phyloP scores from a whole-genome alignment of 108 stramenopile species.

The Halocafeteria seosinensis region DNA sequence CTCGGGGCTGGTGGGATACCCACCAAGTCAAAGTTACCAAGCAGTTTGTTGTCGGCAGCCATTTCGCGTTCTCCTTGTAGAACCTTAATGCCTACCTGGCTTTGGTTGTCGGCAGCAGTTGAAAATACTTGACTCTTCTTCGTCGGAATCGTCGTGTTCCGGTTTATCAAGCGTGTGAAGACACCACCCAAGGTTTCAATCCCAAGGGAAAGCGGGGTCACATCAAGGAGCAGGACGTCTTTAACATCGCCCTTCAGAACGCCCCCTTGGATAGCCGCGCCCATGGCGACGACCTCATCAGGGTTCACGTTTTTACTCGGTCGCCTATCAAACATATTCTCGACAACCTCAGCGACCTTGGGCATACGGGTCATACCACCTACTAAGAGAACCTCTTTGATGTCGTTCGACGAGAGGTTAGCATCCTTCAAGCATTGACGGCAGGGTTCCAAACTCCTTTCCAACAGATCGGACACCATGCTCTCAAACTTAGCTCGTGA shows the following conservation, averaged over 20 bases:
- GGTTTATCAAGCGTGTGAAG: slow-evolving; percentile 94
- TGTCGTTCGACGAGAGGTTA: slow-evolving; percentile 63
- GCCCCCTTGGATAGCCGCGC: slow-evolving; percentile 98
- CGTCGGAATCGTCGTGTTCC: slow-evolving; percentile 98
- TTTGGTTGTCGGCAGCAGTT: slow-evolving; percentile 97
- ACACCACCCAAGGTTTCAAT: slow-evolving; percentile 99
- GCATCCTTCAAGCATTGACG: slow-evolving; percentile 59
- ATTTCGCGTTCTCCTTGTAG: slow-evolving; percentile 98
- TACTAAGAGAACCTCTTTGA: slow-evolving; percentile 93
- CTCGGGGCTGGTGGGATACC: slow-evolving; percentile 97
- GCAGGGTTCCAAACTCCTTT: slow-evolving; percentile 86
- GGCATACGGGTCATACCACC: slow-evolving; percentile 99
- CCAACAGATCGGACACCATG: slow-evolving; percentile 71
- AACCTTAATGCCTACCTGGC: slow-evolving; percentile 74
- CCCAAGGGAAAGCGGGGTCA: slow-evolving; percentile 91
- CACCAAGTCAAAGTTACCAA: slow-evolving; percentile 92
- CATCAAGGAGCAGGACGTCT: slow-evolving; percentile 94
- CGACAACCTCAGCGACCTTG: slow-evolving; percentile 89
- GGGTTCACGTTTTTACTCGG: slow-evolving; percentile 87
- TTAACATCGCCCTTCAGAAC: slow-evolving; percentile 96
- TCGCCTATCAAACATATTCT: slow-evolving; percentile 78
- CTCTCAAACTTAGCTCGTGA: slow-evolving; percentile 82
- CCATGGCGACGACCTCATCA: slow-evolving; percentile 99
- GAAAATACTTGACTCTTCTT: slow-evolving; percentile 97
- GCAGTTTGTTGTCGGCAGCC: slow-evolving; percentile 95